phyloP scores from a whole-genome alignment of 257 asterid genomes.

The Marsdenia floribunda region DNA sequence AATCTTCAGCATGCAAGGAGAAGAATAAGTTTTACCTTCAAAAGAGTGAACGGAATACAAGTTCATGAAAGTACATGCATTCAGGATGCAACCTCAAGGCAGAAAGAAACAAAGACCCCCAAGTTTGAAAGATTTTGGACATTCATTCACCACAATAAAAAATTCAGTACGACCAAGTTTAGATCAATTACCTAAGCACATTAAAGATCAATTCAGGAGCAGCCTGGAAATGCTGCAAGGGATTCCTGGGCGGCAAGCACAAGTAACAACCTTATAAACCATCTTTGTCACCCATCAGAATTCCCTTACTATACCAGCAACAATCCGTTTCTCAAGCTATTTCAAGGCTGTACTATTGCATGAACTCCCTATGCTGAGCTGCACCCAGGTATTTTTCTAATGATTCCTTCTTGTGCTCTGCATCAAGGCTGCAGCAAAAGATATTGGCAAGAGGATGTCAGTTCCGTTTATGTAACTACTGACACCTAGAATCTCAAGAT shows the following conservation, averaged over 20 bases:
- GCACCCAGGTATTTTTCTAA: constrained; percentile 78
- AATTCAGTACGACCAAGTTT: background rate
- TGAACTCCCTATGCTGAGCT: constrained; percentile 45
- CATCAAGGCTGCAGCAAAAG: constrained; percentile 81
- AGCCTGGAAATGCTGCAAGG: background rate
- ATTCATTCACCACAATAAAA: background rate
- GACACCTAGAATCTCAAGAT: background rate
- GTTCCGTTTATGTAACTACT: background rate
- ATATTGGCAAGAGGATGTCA: constrained; percentile 11
- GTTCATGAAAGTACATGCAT: background rate
- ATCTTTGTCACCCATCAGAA: background rate
- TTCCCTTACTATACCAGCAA: background rate
- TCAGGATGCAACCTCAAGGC: background rate
- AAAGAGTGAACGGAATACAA: background rate
- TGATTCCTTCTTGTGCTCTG: constrained; percentile 87
- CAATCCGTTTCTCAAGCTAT: background rate
- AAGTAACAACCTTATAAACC: background rate
- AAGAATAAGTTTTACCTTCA: background rate
- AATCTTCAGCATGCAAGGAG: background rate
- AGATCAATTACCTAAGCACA: constrained; percentile 5
- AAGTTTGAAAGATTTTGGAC: background rate
- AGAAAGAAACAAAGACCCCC: background rate
- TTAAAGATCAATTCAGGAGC: background rate
- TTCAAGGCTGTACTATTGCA: constrained; percentile 34
- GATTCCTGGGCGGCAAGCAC: background rate